These are phyloP conservation scores for Hortaea werneckii DNA, from an alignment of 2,329 filamentous ascomycete genomes.

Conservation along the genomic window DNA sequence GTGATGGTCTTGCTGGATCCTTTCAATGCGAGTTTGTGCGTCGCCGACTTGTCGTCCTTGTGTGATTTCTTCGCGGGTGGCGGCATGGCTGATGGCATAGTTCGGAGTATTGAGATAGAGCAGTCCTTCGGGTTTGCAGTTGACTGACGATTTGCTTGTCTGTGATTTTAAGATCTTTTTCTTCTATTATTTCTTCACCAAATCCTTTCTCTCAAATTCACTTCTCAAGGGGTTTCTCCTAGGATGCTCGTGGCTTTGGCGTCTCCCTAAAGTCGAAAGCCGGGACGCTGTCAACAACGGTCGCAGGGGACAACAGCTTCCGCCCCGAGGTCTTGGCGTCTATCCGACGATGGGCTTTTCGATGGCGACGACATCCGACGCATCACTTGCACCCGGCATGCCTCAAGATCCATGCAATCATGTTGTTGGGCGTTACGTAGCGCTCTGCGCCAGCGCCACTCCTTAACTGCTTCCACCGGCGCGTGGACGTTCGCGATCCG, in stretches of 20 bases:
- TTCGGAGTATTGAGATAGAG: neutral
- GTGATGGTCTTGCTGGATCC: slow-evolving; percentile 60
- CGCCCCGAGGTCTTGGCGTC: neutral
- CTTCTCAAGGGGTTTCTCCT: neutral
- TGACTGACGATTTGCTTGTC: neutral
- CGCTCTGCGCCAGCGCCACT: slow-evolving; percentile 3
- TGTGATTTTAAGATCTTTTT: too few relatives aligned
- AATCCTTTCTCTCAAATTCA: too few relatives aligned
- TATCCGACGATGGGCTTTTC: neutral
- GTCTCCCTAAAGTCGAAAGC: neutral
- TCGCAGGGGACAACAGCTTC: neutral
- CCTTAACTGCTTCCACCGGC: neutral
- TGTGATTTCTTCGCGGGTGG: slow-evolving; percentile 4
- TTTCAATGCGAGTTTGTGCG: slow-evolving; percentile 88
- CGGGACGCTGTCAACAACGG: neutral
- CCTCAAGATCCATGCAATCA: slow-evolving; percentile 36
- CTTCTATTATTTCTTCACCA: too few relatives aligned
- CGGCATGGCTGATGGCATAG: slow-evolving; percentile 12
- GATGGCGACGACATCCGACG: neutral
- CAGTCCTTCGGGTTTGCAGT: neutral
- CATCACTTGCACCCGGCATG: neutral
- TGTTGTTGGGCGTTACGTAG: slow-evolving; percentile 27
- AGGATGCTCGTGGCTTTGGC: neutral
- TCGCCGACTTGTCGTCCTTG: slow-evolving; percentile 62
- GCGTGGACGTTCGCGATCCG: neutral